phyloP scores from a whole-genome alignment of 2,329 filamentous ascomycete genomes.

The Calycina herbarum region DNA sequence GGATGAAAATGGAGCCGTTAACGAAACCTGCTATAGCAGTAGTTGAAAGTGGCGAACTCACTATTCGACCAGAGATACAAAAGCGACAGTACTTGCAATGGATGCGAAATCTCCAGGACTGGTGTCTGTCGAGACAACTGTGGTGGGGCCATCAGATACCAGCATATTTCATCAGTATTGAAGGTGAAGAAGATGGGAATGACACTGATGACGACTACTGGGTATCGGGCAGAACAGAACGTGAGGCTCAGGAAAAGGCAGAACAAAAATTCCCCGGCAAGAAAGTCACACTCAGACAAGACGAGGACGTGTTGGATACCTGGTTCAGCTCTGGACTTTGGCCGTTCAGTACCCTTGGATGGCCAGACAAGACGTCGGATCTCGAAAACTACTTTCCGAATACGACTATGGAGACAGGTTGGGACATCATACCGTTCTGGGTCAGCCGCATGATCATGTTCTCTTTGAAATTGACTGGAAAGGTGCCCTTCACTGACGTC shows the following conservation, averaged over 20 bases:
- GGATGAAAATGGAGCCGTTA: slow-evolving; percentile 85
- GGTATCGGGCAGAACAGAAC: slow-evolving; percentile 74
- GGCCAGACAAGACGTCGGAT: slow-evolving; percentile 77
- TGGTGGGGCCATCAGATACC: slow-evolving; percentile 96
- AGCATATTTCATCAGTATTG: slow-evolving; percentile 78
- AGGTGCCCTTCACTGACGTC: slow-evolving; percentile 87
- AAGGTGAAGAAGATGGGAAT: slow-evolving; percentile 57
- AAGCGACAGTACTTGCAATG: slow-evolving; percentile 83
- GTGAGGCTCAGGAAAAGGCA: slow-evolving; percentile 78
- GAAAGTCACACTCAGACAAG: slow-evolving; percentile 75
- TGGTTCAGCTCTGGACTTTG: slow-evolving; percentile 94
- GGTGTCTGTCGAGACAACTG: slow-evolving; percentile 87
- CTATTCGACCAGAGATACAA: slow-evolving; percentile 75
- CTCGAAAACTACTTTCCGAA: slow-evolving; percentile 82
- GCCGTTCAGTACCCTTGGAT: slow-evolving; percentile 89
- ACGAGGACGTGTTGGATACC: slow-evolving; percentile 90
- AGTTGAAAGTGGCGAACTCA: slow-evolving; percentile 76
- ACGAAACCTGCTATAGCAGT: slow-evolving; percentile 75
- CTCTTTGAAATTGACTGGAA: slow-evolving; percentile 80
- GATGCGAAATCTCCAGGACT: slow-evolving; percentile 83
- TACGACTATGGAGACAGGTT: slow-evolving; percentile 83
- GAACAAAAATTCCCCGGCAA: slow-evolving; percentile 74
- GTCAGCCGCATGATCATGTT: slow-evolving; percentile 91
- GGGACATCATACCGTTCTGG: slow-evolving; percentile 94
- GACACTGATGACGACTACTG: slow-evolving; percentile 62